Evolutionary conservation across 148 eudicot genomes (phyloP).

Genomic region (Vaccinium myrtillus): DNA sequence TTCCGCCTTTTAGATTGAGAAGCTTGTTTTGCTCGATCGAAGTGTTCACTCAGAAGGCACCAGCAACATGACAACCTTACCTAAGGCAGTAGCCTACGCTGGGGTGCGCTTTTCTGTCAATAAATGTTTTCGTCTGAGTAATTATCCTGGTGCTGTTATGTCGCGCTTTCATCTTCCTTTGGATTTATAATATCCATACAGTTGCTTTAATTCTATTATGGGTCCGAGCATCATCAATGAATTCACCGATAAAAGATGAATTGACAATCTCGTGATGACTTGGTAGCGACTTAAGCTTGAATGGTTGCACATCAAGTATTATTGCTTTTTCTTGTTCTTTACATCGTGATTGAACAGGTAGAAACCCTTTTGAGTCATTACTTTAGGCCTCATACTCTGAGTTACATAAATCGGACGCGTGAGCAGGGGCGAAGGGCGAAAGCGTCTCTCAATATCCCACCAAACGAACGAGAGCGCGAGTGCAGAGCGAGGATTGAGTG

Average conservation of each 20-base stretch:
- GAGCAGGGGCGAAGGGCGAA: too few relatives aligned
- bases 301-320: neutral
- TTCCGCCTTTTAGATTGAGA: constrained; percentile 58
- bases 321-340: neutral
- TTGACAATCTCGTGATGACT: too few relatives aligned
- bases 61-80: constrained; percentile 60
- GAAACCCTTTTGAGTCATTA: neutral
- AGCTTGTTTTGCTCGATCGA: constrained; percentile 79
- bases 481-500: too few relatives aligned
- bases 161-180: neutral
- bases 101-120: constrained; percentile 49
- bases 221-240: neutral
- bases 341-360: neutral
- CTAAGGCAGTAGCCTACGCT: constrained; percentile 74
- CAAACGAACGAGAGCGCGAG: too few relatives aligned
- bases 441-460: too few relatives aligned
- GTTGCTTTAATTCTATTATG: neutral
- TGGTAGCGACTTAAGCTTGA: neutral
- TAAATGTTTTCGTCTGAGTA: too few relatives aligned
- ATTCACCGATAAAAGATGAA: neutral
- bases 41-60: constrained; percentile 93
- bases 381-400: too few relatives aligned
- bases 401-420: too few relatives aligned
- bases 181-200: neutral
- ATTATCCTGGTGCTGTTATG: neutral